Base-by-base conservation (phyloP, 148 eudicot genomes). In the Amaranthus hypochondriacus region DNA sequence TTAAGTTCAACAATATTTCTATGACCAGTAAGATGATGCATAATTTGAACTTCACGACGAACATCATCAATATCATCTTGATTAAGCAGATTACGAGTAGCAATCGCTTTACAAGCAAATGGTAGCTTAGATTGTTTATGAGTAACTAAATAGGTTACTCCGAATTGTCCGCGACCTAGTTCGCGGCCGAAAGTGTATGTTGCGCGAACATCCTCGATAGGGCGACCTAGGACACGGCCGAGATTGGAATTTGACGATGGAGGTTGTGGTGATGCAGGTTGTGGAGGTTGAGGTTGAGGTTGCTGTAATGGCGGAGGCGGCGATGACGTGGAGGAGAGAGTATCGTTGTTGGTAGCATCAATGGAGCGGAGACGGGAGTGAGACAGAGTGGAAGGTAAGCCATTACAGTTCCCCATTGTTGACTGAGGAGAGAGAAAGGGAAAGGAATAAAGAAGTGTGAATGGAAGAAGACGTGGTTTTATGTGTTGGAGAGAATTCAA, bases 111-210 rank as follows among this genome's bases (percentile, higher is more conserved):
- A 72, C 82, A 80, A 0, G 82, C 82, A 54, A 61, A 70, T 10
- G 28, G 82, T 3, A 11, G 12, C 7, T 76, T 79, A 2, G 79
- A 47, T 13, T 62, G 11, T 47, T 80, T 80, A 48, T 80, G 75
- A n/a, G 79, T 75, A 48, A 75, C 70, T 0, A 71, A 60, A 66
- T 80, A 75, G 1, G 82, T 80, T 11, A 73, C 72, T 39, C 82
- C 82, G 54, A 80, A 80, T 62, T 80, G 82, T 43, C 82, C 82
- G 44, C 72, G 74, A 42, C 82, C 82, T 12, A 80, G 57, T 57
- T 80, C 72, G 63, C 71, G 75, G 3, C 82, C 82, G 13, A 78
- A 51, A 5, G 57, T 68, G 58, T 68, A 68, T 3, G 5, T 13
- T 13, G 50, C 21, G 5, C 51, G 49, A 1, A 68, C 71, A 53